A percentile compares a stretch with the other conserved stretches of the same genome.
These are phyloP conservation scores for Ramaria rubella DNA, from an alignment of 768 basidiomycete genomes.

Conservation along the genomic window DNA sequence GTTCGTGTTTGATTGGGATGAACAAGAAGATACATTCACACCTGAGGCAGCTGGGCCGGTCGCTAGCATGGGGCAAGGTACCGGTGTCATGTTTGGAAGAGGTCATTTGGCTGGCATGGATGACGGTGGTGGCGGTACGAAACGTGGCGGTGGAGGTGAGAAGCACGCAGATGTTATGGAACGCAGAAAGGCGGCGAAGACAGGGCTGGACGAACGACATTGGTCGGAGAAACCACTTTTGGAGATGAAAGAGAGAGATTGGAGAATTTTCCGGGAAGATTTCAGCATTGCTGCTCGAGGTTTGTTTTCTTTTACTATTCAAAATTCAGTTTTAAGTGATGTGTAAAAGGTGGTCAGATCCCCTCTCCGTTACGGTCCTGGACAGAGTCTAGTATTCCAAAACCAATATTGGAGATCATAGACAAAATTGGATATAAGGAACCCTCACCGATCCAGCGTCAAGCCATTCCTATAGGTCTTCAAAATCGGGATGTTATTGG, in stretches of 20 bases:
- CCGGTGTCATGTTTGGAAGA: slow-evolving; percentile 84
- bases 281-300: slow-evolving; percentile 94
- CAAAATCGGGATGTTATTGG: slow-evolving; percentile 97
- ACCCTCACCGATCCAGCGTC: slow-evolving; percentile 93
- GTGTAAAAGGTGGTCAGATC: slow-evolving; percentile 70
- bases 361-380: slow-evolving; percentile 92
- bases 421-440: slow-evolving; percentile 94
- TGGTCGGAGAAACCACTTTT: slow-evolving; percentile 91
- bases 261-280: slow-evolving; percentile 98
- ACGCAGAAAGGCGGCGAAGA: slow-evolving; percentile 70
- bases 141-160: slow-evolving; percentile 27
- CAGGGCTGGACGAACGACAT: slow-evolving; percentile 87
- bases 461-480: slow-evolving; percentile 98
- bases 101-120: slow-evolving; percentile 85
- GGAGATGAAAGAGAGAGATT: slow-evolving; percentile 97
- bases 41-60: slow-evolving; percentile 68
- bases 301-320: slow-evolving; percentile 28
- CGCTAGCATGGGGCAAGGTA: slow-evolving; percentile 68
- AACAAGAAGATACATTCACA: slow-evolving; percentile 87
- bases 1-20: slow-evolving; percentile 99
- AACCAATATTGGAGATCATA: slow-evolving; percentile 72
- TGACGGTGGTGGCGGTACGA: slow-evolving; percentile 48
- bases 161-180: slow-evolving; percentile 80
- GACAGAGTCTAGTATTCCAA: slow-evolving; percentile 81
- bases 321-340: neutral